Evolutionary conservation across 2,329 filamentous ascomycete species (phyloP).

Genomic region (Stagonosporopsis rhizophila): DNA sequence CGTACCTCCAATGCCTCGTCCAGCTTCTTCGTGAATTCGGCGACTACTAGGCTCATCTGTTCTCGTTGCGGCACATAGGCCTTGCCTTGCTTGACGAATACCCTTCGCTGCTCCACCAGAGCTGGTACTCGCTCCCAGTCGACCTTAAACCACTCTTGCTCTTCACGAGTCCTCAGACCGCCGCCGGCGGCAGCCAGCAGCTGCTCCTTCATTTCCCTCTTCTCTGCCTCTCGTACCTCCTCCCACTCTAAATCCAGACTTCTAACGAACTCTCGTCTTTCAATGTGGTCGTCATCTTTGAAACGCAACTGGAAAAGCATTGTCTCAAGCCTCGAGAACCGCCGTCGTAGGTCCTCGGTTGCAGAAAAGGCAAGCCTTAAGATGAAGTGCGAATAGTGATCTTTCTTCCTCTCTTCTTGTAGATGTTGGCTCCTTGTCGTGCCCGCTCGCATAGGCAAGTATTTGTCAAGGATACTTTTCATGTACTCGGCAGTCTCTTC

Average conservation of each 20-base stretch:
- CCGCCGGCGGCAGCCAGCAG: slow-evolving; percentile 60
- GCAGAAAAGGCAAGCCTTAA: slow-evolving; percentile 89
- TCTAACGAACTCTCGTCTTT: slow-evolving; percentile 78
- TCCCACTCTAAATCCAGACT: slow-evolving; percentile 85
- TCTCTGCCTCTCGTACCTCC: slow-evolving; percentile 79
- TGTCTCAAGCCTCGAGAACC: slow-evolving; percentile 86
- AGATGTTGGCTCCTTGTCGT: slow-evolving; percentile 67
- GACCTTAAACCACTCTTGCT: slow-evolving; percentile 94
- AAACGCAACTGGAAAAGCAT: slow-evolving; percentile 88
- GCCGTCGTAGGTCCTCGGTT: slow-evolving; percentile 86
- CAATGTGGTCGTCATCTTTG: slow-evolving; percentile 74
- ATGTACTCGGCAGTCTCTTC: slow-evolving; percentile 85
- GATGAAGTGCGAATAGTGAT: slow-evolving; percentile 98
- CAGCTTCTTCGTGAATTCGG: slow-evolving; percentile 80
- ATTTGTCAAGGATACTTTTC: slow-evolving; percentile 85
- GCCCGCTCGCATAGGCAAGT: slow-evolving; percentile 80
- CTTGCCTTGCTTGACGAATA: slow-evolving; percentile 80
- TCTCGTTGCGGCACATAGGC: slow-evolving; percentile 90
- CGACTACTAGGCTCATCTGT: slow-evolving; percentile 86
- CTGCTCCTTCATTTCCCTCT: slow-evolving; percentile 68
- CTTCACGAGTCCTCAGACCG: slow-evolving; percentile 65
- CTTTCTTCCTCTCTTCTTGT: slow-evolving; percentile 81
- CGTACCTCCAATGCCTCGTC: slow-evolving; percentile 83
- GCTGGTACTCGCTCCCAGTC: slow-evolving; percentile 95
- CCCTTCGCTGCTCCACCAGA: slow-evolving; percentile 78